These are phyloP conservation scores for Monosporascus sp. DNA, from an alignment of 2,329 filamentous ascomycete species.

Conservation along the genomic window DNA sequence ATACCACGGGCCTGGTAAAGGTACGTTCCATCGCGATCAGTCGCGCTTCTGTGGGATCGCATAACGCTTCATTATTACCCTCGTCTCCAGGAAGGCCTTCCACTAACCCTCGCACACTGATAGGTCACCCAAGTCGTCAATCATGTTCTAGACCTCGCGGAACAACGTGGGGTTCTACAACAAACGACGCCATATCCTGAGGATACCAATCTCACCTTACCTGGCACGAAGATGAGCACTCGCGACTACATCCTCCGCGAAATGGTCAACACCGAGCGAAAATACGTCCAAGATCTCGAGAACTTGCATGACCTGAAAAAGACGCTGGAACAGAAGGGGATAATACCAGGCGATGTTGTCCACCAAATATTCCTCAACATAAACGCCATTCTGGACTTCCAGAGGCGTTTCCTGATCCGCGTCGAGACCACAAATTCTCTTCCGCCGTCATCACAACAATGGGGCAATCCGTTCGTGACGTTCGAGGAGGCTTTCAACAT, in stretches of 20 bases:
- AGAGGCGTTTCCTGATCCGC: constrained; percentile 88
- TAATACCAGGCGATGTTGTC: constrained; percentile 81
- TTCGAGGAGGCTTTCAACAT: constrained; percentile 86
- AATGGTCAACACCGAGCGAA: constrained; percentile 88
- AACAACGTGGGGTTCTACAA: constrained; percentile 68
- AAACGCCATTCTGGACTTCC: constrained; percentile 90
- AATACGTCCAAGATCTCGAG: constrained; percentile 96
- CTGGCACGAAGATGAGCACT: constrained; percentile 64
- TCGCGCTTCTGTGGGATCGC: neutral
- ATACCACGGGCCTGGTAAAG: constrained; percentile 97
- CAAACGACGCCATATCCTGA: constrained; percentile 54
- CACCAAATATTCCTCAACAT: constrained; percentile 97
- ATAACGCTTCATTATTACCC: constrained; percentile 1
- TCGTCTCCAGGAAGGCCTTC: constrained; percentile 5
- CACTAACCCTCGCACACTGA: neutral
- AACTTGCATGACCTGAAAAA: constrained; percentile 91
- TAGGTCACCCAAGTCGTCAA: constrained; percentile 89
- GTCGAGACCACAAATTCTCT: constrained; percentile 93
- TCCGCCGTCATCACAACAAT: constrained; percentile 71
- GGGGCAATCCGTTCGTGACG: constrained; percentile 84
- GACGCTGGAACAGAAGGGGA: constrained; percentile 78
- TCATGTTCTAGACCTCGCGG: constrained; percentile 79
- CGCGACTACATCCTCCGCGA: constrained; percentile 88
- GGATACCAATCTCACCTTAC: constrained; percentile 43
- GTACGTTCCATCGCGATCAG: constrained; percentile 36